phyloP scores from a whole-genome alignment of 768 basidiomycete species.

The Trametes cubensis region DNA sequence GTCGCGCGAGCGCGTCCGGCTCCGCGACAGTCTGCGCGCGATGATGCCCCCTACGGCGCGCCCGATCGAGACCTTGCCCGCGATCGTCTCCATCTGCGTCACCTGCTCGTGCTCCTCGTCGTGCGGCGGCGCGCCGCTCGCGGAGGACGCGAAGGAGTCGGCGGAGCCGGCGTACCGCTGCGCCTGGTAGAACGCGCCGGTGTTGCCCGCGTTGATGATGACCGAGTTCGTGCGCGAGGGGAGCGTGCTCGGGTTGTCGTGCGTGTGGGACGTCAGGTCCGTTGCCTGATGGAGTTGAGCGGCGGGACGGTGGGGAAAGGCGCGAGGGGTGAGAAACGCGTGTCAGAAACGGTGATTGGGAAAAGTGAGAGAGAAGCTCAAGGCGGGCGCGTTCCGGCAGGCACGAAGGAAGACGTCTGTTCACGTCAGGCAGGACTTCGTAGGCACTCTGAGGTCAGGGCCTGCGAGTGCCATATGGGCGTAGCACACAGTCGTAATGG shows the following conservation, averaged over 20 bases:
- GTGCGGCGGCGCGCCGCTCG: neutral
- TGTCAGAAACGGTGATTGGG: no score
- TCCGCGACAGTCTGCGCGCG: conserved; percentile 33
- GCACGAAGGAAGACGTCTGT: no score
- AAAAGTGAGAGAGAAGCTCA: no score
- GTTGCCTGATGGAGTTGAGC: conserved; percentile 3
- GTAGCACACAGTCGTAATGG: no score
- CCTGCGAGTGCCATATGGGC: no score
- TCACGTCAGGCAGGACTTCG: no score
- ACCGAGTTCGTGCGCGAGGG: conserved; percentile 30
- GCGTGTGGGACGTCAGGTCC: conserved; percentile 10
- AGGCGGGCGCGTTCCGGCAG: no score
- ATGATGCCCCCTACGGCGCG: conserved; percentile 29
- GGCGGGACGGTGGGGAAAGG: neutral
- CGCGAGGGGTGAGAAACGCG: neutral
- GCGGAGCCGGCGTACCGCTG: conserved; percentile 30
- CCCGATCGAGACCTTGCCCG: conserved; percentile 29
- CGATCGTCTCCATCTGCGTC: conserved; percentile 31
- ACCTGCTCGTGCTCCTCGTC: conserved; percentile 29
- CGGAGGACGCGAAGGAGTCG: conserved; percentile 34
- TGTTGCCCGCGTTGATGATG: conserved; percentile 24
- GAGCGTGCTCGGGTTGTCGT: conserved; percentile 22
- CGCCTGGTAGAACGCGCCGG: conserved; percentile 34
- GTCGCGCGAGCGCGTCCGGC: conserved; percentile 27
- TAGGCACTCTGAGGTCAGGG: no score